Evolutionary conservation across 176 grass and related monocot species (phyloP).

Genomic region (Cocos nucifera): DNA sequence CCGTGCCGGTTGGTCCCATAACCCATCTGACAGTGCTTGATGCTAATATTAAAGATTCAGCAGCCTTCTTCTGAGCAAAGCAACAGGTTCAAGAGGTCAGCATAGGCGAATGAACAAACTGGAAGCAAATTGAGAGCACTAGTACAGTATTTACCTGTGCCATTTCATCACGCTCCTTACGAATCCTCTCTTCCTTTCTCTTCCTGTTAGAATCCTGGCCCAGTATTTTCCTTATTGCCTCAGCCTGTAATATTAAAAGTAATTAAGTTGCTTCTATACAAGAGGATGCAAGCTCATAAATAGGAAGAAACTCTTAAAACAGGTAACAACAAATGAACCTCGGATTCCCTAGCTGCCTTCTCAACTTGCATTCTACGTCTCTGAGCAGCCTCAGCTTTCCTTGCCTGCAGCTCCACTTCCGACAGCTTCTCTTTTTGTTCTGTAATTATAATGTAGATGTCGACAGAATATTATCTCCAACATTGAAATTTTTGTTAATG

Average conservation of each 20-base stretch:
- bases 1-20: slow-evolving; percentile 50
- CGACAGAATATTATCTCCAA: neutral
- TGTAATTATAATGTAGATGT: slow-evolving; percentile 16
- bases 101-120: neutral
- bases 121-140: too few species aligned
- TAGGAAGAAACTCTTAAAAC: too few species aligned
- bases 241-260: slow-evolving; percentile 36
- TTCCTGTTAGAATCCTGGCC: slow-evolving; percentile 86
- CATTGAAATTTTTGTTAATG: neutral
- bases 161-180: slow-evolving; percentile 79
- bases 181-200: slow-evolving; percentile 86
- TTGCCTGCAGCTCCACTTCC: slow-evolving; percentile 50
- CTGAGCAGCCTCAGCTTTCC: slow-evolving; percentile 73
- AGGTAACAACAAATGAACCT: slow-evolving; percentile 21
- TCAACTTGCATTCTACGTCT: slow-evolving; percentile 64
- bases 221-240: slow-evolving; percentile 89
- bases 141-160: slow-evolving; percentile 23
- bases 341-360: slow-evolving; percentile 59
- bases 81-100: neutral
- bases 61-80: slow-evolving; percentile 41
- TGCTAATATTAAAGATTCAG: slow-evolving; percentile 28
- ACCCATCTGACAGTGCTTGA: slow-evolving; percentile 52
- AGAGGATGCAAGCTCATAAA: neutral
- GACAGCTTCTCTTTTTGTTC: slow-evolving; percentile 68
- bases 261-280: slow-evolving; percentile 3